Percentiles rank a stretch among this genome's conserved stretches.
These are phyloP conservation scores for Dalbergia cochinchinensis DNA, from an alignment of 306 rosid genomes.

Conservation along the genomic window DNA sequence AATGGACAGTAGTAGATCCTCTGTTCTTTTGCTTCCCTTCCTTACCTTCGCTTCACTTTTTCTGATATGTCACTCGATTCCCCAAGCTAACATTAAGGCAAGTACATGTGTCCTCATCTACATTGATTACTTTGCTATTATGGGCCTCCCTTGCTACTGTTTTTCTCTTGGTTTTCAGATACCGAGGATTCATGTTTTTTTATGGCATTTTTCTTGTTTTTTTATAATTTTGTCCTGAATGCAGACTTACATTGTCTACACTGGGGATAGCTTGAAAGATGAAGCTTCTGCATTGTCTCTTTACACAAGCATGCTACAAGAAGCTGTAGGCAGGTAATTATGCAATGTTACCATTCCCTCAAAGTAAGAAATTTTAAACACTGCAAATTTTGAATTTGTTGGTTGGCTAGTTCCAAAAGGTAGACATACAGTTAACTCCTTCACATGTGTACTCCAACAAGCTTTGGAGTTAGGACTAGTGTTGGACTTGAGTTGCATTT, in stretches of 20 bases:
- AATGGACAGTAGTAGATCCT: slow-evolving; percentile 33
- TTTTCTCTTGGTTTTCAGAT: not conserved
- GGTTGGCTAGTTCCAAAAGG: not conserved
- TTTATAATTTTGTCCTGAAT: not conserved
- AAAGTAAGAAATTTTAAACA: not conserved
- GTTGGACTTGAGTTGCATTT: no score
- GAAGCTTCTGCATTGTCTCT: slow-evolving; percentile 42
- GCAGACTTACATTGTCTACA: slow-evolving; percentile 58
- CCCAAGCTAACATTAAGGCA: slow-evolving; percentile 18
- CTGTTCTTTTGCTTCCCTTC: slow-evolving; percentile 12
- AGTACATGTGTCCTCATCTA: not conserved
- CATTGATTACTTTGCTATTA: not conserved
- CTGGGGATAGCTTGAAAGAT: slow-evolving; percentile 43
- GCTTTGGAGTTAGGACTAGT: no score
- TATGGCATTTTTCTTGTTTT: not conserved
- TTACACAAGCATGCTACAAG: slow-evolving; percentile 49
- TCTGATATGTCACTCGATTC: slow-evolving; percentile 39
- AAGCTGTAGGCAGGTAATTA: slow-evolving; percentile 53
- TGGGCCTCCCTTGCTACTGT: not conserved
- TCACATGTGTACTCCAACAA: no score
- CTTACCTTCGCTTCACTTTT: slow-evolving; percentile 33
- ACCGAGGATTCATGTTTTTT: not conserved
- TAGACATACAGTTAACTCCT: not conserved
- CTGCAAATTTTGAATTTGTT: not conserved
- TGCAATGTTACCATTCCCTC: not conserved